Conservation (phyloP, 805 yeast genomes). For the Allodekkera sacchari region DNA sequence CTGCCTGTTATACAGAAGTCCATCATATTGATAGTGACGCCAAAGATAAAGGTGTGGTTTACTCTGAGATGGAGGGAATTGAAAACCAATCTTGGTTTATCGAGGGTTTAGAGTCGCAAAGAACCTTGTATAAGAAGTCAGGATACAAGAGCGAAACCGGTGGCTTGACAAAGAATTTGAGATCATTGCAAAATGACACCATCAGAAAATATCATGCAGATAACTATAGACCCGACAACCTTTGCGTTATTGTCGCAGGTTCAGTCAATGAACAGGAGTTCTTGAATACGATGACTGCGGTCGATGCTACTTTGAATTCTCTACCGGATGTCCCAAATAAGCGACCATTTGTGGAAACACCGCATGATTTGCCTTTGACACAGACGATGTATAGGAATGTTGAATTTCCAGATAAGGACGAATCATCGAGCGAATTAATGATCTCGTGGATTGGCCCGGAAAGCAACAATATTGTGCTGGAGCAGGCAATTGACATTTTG, state of each 20-base stretch:
- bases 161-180: constrained; percentile 70
- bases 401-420: constrained; percentile 86
- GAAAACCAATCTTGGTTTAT: constrained; percentile 72
- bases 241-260: constrained; percentile 81
- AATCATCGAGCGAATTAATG: constrained; percentile 66
- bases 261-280: constrained; percentile 71
- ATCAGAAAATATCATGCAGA: constrained; percentile 68
- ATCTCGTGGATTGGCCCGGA: constrained; percentile 81
- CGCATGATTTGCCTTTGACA: constrained; percentile 32
- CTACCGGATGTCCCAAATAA: constrained; percentile 29
- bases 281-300: constrained; percentile 45
- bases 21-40: constrained; percentile 89
- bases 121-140: constrained; percentile 47
- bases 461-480: constrained; percentile 39
- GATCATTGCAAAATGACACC: constrained; percentile 62
- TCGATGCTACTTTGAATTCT: constrained; percentile 50
- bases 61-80: constrained; percentile 93
- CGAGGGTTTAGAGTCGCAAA: constrained; percentile 50
- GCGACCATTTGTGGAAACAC: constrained; percentile 79
- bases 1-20: constrained; percentile 89
- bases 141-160: constrained; percentile 95
- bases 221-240: constrained; percentile 74
- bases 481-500: constrained; percentile 64
- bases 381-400: constrained; percentile 39
- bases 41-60: constrained; percentile 93